Evolutionary conservation across 306 rosid genomes (phyloP).

Genomic region (Fragaria iinumae): DNA sequence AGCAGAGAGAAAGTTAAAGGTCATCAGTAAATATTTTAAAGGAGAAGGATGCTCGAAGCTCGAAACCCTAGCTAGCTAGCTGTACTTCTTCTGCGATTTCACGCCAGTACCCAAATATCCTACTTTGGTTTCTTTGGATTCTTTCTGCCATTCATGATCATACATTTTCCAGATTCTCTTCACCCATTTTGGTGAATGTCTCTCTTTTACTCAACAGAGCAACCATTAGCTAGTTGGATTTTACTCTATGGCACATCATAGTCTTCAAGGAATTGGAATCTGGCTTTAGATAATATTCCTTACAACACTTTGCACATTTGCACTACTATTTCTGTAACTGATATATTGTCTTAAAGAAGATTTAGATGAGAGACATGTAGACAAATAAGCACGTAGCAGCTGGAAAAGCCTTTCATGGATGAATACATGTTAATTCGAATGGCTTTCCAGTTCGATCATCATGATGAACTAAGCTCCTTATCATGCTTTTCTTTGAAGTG

Average conservation of each 20-base stretch:
- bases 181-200: background rate
- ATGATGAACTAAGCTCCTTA: background rate
- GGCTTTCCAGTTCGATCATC: conserved; percentile 6
- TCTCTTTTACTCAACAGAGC: background rate
- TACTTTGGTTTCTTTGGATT: conserved; percentile 43
- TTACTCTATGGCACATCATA: conserved; percentile 2
- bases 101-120: background rate
- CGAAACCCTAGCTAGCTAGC: conserved; percentile 59
- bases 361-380: too few relatives aligned
- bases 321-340: background rate
- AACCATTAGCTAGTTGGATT: background rate
- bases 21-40: conserved; percentile 14
- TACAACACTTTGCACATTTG: background rate
- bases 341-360: background rate
- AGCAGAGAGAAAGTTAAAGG: conserved; percentile 29
- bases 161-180: conserved; percentile 1
- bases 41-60: conserved; percentile 45
- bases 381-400: background rate
- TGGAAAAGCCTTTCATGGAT: background rate
- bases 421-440: background rate
- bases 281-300: background rate
- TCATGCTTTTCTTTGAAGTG: background rate
- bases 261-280: background rate
- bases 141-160: conserved; percentile 13
- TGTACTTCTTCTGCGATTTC: conserved; percentile 13